Evolutionary conservation across 495 filamentous ascomycete genomes (phyloP), one percentile per base, ranked within the genome.

Genomic region (Margaritispora aquatica): DNA sequence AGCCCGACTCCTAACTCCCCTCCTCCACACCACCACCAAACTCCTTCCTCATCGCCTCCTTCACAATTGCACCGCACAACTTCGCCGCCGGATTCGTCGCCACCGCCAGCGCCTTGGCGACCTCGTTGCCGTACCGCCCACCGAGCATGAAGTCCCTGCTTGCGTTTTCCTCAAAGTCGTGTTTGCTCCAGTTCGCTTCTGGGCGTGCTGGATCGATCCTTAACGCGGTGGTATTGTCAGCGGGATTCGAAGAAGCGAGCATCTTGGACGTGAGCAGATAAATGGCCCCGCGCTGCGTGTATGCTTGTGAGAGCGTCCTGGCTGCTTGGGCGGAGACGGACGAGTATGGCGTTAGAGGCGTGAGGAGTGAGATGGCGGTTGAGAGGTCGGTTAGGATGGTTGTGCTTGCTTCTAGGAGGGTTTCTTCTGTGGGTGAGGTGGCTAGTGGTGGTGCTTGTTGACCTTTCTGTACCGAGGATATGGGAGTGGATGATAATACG

Each of bases 21-120:
- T 34, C 29, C 15, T 5, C 29, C 15, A 15, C 29, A 34, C 29
- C 29, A 34, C 5, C 5, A 5, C 38, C 57, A 49, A 53, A 64
- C 50, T 96, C 91, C 74, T 86, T 88, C 74, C 78, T 85, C 81
- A 96, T 82, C 41, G 89, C 89, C 75, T 93, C 87, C 70, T 83
- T 85, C 11, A 96, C 89, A 75, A 96, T 94, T 26, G 82, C 82
- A 15, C 90, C 91, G 73, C 91, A 96, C 67, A 95, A 77, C 77
- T 92, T 95, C 24, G 90, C 90, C 63, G 88, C 89, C 29, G 91
- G 91, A 77, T 96, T 96, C 44, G 85, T 88, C 71, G 80, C 79
- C 48, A 94, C 90, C 1, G 87, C 85, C 73, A 95, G 72, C 47
- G 80, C 82, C 73, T 85, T 85, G 13, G 85, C 90, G 58, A 92